phyloP scores from a whole-genome alignment of 2,329 filamentous ascomycete genomes.

The Aureobasidium lini region DNA sequence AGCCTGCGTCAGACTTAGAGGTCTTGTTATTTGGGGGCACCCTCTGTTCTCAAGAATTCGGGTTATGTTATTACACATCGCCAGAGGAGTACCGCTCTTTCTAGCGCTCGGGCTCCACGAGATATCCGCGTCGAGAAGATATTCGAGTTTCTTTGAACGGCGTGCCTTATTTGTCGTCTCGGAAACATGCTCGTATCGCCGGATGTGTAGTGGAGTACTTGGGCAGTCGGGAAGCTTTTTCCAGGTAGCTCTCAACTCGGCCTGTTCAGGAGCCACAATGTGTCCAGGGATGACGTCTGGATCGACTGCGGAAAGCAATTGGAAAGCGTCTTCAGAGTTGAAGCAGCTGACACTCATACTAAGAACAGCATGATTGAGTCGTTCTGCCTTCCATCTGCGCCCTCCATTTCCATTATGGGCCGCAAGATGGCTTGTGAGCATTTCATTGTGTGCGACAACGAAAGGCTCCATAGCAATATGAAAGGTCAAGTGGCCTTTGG shows the following conservation, averaged over 20 bases:
- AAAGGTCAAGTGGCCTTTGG: conserved; percentile 19
- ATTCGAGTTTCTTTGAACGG: conserved; percentile 17
- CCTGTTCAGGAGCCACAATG: conserved; percentile 16
- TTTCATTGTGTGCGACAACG: background rate
- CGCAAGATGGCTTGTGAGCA: conserved; percentile 14
- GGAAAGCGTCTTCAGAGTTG: conserved; percentile 23
- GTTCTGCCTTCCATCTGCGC: conserved; percentile 15
- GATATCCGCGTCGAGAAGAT: conserved; percentile 22
- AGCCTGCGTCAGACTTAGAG: background rate
- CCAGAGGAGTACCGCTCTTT: background rate
- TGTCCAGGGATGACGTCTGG: conserved; percentile 11
- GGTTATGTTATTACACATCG: background rate
- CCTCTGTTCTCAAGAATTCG: background rate
- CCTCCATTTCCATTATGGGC: conserved; percentile 18
- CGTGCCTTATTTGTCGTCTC: background rate
- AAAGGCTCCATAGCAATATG: conserved; percentile 22
- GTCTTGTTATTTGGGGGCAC: conserved; percentile 22
- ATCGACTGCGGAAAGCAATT: conserved; percentile 24
- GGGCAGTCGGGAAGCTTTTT: conserved; percentile 24
- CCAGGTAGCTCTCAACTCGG: conserved; percentile 23
- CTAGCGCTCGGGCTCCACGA: conserved; percentile 14
- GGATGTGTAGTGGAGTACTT: conserved; percentile 16
- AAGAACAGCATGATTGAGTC: conserved; percentile 18
- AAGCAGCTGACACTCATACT: conserved; percentile 23
- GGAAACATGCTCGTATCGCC: conserved; percentile 17